Evolutionary conservation across 257 asterid genomes (phyloP).

Genomic region (Fraxinus cuspidata): DNA sequence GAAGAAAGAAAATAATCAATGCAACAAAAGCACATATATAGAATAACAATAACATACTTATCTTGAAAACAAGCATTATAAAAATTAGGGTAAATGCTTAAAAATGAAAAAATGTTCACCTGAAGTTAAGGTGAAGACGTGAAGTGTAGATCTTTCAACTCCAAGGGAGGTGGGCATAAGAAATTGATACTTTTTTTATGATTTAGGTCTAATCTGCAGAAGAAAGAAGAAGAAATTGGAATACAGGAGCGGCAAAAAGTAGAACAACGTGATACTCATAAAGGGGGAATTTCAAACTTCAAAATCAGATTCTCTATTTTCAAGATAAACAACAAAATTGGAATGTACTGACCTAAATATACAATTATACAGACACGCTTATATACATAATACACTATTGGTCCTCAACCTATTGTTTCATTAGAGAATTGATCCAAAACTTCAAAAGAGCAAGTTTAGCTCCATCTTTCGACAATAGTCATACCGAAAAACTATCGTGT

Average conservation of each 20-base stretch:
- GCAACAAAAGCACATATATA: neutral
- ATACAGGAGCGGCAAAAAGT: conserved; percentile 29
- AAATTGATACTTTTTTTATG: conserved; percentile 15
- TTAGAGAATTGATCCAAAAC: neutral
- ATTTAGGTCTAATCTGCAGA: conserved; percentile 22
- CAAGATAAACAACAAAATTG: neutral
- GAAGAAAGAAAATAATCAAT: neutral
- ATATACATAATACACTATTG: neutral
- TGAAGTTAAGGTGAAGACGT: conserved; percentile 10
- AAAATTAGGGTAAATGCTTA: conserved; percentile 4
- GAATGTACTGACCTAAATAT: neutral
- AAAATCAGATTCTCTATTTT: conserved; percentile 30
- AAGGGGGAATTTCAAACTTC: conserved; percentile 37
- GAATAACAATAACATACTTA: neutral
- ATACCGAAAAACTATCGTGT: too few relatives aligned
- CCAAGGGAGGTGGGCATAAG: conserved; percentile 21
- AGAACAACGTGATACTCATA: conserved; percentile 28
- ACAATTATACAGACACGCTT: neutral
- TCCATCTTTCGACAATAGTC: neutral
- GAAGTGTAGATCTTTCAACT: conserved; percentile 37
- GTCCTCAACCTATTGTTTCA: neutral
- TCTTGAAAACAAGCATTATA: conserved; percentile 2
- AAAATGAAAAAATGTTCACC: conserved; percentile 26
- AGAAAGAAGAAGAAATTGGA: conserved; percentile 14
- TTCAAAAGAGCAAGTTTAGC: neutral